Conservation (phyloP, 2,329 filamentous ascomycete species). For the Aspergillus pseudoglaucus region DNA sequence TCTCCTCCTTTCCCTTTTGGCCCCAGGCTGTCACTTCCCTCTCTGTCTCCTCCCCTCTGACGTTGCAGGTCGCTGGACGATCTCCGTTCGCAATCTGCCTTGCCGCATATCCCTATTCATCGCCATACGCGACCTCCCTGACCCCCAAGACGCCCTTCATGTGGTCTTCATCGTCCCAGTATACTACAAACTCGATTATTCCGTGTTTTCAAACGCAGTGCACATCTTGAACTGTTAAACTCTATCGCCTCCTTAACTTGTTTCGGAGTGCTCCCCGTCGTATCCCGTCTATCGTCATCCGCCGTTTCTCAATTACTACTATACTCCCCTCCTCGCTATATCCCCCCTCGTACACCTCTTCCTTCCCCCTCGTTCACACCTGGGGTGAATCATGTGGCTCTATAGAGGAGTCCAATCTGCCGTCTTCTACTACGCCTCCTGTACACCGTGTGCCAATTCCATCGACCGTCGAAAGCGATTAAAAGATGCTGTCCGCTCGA, state of each 20-base stretch:
- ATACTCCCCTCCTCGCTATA: background rate
- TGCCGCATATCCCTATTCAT: slow-evolving; percentile 2
- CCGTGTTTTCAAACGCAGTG: slow-evolving; percentile 15
- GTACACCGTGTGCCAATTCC: slow-evolving; percentile 60
- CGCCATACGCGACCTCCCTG: slow-evolving; percentile 3
- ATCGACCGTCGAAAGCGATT: slow-evolving; percentile 63
- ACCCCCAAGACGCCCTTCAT: slow-evolving; percentile 27
- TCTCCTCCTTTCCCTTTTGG: slow-evolving; percentile 1
- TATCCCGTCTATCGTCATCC: background rate
- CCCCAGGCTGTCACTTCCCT: slow-evolving; percentile 1
- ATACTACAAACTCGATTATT: slow-evolving; percentile 17
- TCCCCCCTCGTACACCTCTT: slow-evolving; percentile 3
- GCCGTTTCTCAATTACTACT: background rate
- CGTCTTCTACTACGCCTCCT: slow-evolving; percentile 45
- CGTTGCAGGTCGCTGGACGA: slow-evolving; percentile 23
- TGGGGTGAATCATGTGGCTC: slow-evolving; percentile 37
- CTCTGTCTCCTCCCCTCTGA: slow-evolving; percentile 3
- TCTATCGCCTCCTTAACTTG: background rate
- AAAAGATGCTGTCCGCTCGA: slow-evolving; percentile 62
- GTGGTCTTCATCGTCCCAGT: slow-evolving; percentile 22
- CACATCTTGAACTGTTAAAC: background rate
- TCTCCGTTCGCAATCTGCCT: slow-evolving; percentile 12
- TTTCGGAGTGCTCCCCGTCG: background rate
- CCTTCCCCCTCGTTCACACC: slow-evolving; percentile 6
- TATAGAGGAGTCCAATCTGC: slow-evolving; percentile 45